Base-by-base conservation (phyloP, 169 alveolate genomes). In the Eimeria brunetti region DNA sequence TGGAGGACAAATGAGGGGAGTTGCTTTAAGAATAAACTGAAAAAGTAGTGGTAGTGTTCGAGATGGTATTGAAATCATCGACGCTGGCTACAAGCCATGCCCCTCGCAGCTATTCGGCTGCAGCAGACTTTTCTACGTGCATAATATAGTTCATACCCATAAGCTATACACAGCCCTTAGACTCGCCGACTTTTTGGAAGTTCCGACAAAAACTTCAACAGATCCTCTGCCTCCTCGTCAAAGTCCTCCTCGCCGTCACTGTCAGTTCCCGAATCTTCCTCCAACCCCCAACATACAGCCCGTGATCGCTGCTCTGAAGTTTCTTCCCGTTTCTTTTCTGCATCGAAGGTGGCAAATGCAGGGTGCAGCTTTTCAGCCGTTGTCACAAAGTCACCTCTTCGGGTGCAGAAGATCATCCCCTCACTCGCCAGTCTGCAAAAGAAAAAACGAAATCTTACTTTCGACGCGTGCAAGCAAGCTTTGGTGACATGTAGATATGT, bases 141-240 rank as follows among this genome's bases (percentile, higher is more conserved):
- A 24, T 2, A 38, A 73, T 16, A 33, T 16, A 7, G 6, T 38
- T 38, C 51, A 16, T 6, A 20, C 38, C 4, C n/a, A 38, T 9
- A 33, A 1, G 53, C 46, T 30, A 6, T 69, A 18, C 1, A 8
- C 51, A 38, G 83, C 51, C 18, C 83, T 16, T 38, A 16, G 56
- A 56, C 20, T 5, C 33, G 41, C 33, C 83, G 73, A 62, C 38
- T n/a, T n/a, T 16, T 62, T n/a, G 73, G 41, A n/a, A 62, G 38
- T n/a, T 41, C 38, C 88, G 90, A 56, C 73, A 83, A 8, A 83
- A 53, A 56, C 76, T 36, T 53, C 51, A 56, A 27, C 22, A 86
- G 73, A n/a, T 58, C 92, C 46, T 86, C 92, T 60, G 92, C 92
- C 81, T 86, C 92, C 60, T 86, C 92, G 92, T 86, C 92, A 30